Conservation (phyloP, 2,329 filamentous ascomycete species). For the Talaromyces amestolkiae region DNA sequence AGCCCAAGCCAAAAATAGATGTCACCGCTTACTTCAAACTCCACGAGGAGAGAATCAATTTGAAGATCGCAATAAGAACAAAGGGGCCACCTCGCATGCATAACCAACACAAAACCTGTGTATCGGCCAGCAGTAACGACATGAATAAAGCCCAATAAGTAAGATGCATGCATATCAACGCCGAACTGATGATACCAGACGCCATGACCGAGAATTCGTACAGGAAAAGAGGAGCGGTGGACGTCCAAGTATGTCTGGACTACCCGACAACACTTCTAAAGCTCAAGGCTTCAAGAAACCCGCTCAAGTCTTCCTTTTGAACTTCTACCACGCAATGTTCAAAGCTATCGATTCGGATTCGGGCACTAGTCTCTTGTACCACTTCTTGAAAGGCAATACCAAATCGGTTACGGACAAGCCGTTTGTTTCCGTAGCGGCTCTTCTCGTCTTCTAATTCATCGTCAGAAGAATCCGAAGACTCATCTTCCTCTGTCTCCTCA, state of each 20-base stretch:
- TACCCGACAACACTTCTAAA: conserved; percentile 77
- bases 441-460: conserved; percentile 57
- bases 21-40: background rate
- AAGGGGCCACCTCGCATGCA: conserved; percentile 3
- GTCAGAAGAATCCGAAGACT: conserved; percentile 40
- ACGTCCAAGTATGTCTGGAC: conserved; percentile 8
- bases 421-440: conserved; percentile 56
- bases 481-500: conserved; percentile 63
- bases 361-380: conserved; percentile 81
- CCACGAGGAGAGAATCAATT: background rate
- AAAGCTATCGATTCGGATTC: conserved; percentile 92
- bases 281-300: conserved; percentile 87
- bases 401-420: conserved; percentile 81
- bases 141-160: background rate
- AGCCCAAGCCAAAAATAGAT: background rate
- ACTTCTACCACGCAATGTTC: conserved; percentile 97
- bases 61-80: background rate
- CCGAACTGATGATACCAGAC: conserved; percentile 10
- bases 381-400: conserved; percentile 96
- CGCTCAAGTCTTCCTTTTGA: conserved; percentile 88
- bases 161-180: conserved; percentile 11
- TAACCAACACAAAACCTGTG: background rate
- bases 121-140: background rate
- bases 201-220: conserved; percentile 3
- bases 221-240: background rate